A percentile compares a stretch with the other conserved stretches of the same genome.
Evolutionary conservation across 2,329 filamentous ascomycete species (phyloP).

Genomic region (Neocatenulostroma microsporum): DNA sequence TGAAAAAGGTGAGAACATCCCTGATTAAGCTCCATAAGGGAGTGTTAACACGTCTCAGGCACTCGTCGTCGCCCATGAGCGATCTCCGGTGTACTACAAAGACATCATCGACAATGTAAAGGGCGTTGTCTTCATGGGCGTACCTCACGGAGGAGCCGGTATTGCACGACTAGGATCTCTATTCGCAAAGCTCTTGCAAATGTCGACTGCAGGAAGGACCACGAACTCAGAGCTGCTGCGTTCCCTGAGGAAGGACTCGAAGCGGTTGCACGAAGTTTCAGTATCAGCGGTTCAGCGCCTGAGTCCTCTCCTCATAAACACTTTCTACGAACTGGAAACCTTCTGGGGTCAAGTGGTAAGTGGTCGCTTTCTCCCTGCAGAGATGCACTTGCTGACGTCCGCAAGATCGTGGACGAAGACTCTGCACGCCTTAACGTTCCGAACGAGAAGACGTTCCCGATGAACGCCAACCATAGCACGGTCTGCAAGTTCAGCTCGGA

Average conservation of each 20-base stretch:
- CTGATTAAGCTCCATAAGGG: not conserved
- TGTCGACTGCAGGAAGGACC: constrained; percentile 1
- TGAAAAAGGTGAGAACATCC: constrained; percentile 1
- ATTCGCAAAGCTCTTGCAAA: not conserved
- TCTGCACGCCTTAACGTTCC: constrained; percentile 1
- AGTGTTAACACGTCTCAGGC: not conserved
- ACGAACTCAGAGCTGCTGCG: not conserved
- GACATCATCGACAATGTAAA: constrained; percentile 1
- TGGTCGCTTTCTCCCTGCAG: not conserved
- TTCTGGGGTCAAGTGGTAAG: constrained; percentile 1
- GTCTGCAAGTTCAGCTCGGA: constrained; percentile 2
- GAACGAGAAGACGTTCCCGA: constrained; percentile 1
- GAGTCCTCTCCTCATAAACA: not conserved
- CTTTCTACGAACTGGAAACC: not conserved
- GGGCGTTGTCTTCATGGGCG: not conserved
- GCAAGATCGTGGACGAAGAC: constrained; percentile 1
- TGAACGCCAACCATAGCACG: constrained; percentile 1
- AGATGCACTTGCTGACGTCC: not conserved
- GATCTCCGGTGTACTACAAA: not conserved
- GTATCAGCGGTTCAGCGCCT: constrained; percentile 1
- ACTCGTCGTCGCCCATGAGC: not conserved
- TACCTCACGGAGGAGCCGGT: not conserved
- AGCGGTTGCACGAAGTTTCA: not conserved
- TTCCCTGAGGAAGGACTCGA: not conserved
- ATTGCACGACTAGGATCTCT: constrained; percentile 1